Percentiles rank a stretch among this genome's conserved stretches.
These are phyloP conservation scores for Zizania latifolia DNA, from an alignment of 176 grass and related monocot species.

Conservation along the genomic window DNA sequence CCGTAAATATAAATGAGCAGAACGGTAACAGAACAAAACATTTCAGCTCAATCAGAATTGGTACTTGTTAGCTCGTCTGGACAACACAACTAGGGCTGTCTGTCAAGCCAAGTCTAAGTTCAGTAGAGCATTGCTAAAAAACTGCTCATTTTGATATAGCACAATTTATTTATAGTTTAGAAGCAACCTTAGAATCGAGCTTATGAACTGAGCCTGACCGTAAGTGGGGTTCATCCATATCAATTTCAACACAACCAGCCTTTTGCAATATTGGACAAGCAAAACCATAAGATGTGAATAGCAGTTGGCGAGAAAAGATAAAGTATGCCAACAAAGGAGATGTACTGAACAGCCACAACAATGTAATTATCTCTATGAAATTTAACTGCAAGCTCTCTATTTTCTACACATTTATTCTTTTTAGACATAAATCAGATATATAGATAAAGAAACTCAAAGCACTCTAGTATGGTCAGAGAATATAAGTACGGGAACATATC, in stretches of 20 bases:
- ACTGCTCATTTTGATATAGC: too few species aligned
- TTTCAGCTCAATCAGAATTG: not conserved
- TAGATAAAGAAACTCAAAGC: conserved; percentile 2
- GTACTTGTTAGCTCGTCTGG: not conserved
- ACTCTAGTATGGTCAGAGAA: not conserved
- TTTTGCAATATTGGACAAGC: not conserved
- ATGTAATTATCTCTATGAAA: not conserved
- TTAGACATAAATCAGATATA: not conserved
- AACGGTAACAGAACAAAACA: conserved; percentile 13
- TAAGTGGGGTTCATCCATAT: too few species aligned
- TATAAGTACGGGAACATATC: too few species aligned
- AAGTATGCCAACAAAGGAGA: not conserved
- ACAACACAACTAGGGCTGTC: not conserved
- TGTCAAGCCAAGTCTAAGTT: not conserved
- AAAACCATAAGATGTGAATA: not conserved
- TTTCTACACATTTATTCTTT: not conserved
- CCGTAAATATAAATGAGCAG: not conserved
- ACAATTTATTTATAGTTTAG: too few species aligned
- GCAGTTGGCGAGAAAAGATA: not conserved
- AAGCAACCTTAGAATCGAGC: too few species aligned
- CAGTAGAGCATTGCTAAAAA: too few species aligned
- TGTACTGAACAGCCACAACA: not conserved
- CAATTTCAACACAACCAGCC: not conserved
- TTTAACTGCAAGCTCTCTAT: conserved; percentile 3
- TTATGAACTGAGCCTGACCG: too few species aligned